Conservation (phyloP, 2,329 filamentous ascomycete genomes). For the Periconia sp. region DNA sequence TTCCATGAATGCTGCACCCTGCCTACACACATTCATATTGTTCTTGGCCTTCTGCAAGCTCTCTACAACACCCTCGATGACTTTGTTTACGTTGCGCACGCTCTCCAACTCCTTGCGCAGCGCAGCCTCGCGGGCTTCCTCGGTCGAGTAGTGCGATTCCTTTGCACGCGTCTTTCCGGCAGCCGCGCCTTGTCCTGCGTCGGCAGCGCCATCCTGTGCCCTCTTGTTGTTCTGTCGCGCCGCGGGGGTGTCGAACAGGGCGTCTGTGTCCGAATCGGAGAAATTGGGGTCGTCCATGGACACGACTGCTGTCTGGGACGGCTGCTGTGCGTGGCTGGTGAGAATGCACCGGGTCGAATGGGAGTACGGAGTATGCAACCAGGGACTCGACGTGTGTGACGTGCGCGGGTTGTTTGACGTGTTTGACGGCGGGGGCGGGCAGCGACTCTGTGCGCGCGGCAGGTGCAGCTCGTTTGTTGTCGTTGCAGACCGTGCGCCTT, state of each 20-base stretch:
- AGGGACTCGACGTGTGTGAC: too few species aligned
- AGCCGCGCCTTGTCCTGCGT: slow-evolving; percentile 49
- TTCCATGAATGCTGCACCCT: neutral
- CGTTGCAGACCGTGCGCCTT: slow-evolving; percentile 8
- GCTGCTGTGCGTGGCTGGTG: too few species aligned
- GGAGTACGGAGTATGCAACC: too few species aligned
- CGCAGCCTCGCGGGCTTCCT: slow-evolving; percentile 73
- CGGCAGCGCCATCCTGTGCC: slow-evolving; percentile 36
- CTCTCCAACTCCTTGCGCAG: slow-evolving; percentile 81
- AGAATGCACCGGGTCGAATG: too few species aligned
- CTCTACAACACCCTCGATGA: slow-evolving; percentile 78
- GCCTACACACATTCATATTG: slow-evolving; percentile 72
- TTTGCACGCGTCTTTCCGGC: slow-evolving; percentile 46
- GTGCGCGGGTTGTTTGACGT: slow-evolving; percentile 32
- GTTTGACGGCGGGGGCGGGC: slow-evolving; percentile 22
- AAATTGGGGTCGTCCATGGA: slow-evolving; percentile 59
- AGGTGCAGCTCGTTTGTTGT: slow-evolving; percentile 9
- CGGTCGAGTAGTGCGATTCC: slow-evolving; percentile 64
- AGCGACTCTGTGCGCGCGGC: slow-evolving; percentile 7
- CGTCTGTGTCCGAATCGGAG: slow-evolving; percentile 62
- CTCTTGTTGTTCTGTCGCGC: slow-evolving; percentile 44
- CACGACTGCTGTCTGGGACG: too few species aligned
- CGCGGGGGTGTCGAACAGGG: slow-evolving; percentile 64
- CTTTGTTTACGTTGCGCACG: slow-evolving; percentile 83
- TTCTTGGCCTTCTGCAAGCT: slow-evolving; percentile 74